Evolutionary conservation across 768 basidiomycete genomes (phyloP).

Genomic region (Lentinula guzmanii): DNA sequence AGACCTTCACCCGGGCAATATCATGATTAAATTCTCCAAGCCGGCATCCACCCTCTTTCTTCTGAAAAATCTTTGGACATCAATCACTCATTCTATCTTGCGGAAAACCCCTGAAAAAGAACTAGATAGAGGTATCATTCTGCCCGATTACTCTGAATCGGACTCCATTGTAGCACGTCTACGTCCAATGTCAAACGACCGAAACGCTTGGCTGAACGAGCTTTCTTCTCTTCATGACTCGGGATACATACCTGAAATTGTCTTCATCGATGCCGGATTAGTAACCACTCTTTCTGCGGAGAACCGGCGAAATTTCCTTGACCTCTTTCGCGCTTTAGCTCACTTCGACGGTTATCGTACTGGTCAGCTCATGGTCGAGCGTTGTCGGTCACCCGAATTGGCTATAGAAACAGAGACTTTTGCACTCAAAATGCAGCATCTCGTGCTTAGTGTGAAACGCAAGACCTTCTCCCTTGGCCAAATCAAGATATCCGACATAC

Average conservation of each 20-base stretch:
- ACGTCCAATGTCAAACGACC: conserved; percentile 48
- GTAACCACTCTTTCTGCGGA: conserved; percentile 77
- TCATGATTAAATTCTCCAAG: conserved; percentile 95
- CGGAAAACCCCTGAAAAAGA: conserved; percentile 18
- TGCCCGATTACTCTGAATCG: conserved; percentile 42
- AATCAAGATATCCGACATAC: conserved; percentile 91
- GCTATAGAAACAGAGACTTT: conserved; percentile 92
- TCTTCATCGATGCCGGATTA: conserved; percentile 95
- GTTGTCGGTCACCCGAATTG: conserved; percentile 86
- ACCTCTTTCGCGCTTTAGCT: conserved; percentile 93
- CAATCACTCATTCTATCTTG: conserved; percentile 35
- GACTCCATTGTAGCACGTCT: conserved; percentile 69
- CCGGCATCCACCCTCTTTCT: conserved; percentile 67
- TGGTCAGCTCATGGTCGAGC: conserved; percentile 93
- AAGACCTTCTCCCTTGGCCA: conserved; percentile 97
- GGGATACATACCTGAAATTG: conserved; percentile 90
- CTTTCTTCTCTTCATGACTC: conserved; percentile 52
- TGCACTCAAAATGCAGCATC: conserved; percentile 95
- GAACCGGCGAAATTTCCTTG: conserved; percentile 93
- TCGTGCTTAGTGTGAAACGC: conserved; percentile 88
- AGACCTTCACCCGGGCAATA: conserved; percentile 90
- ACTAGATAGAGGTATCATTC: conserved; percentile 15
- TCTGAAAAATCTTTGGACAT: conserved; percentile 51
- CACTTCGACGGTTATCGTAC: conserved; percentile 96
- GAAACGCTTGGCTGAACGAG: conserved; percentile 63